Conservation (phyloP, 495 filamentous ascomycete genomes). For the Penicillium canariense region DNA sequence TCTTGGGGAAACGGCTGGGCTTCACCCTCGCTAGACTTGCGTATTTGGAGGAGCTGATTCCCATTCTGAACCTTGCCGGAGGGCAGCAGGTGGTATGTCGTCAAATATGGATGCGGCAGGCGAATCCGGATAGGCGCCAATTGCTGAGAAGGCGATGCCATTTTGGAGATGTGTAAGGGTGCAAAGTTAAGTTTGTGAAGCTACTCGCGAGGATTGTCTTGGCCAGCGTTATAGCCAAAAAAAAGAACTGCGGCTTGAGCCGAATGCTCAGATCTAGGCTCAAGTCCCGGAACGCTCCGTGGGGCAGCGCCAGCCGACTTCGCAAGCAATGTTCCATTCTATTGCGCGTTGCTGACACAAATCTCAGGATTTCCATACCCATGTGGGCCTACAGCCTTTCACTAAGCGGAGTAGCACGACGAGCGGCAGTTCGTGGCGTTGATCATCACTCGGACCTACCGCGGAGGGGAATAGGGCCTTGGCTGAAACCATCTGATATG, state of each 20-base stretch:
- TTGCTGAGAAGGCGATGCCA: not conserved
- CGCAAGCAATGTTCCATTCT: not conserved
- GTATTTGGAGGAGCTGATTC: conserved; percentile 3
- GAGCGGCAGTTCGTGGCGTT: not conserved
- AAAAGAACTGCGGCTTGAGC: not conserved
- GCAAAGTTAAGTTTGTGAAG: not conserved
- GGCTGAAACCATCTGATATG: not conserved
- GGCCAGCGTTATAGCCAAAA: not conserved
- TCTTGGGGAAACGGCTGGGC: conserved; percentile 13
- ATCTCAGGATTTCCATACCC: not conserved
- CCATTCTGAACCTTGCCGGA: not conserved
- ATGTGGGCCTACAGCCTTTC: not conserved
- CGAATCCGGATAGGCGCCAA: conserved; percentile 12
- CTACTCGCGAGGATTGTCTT: no score
- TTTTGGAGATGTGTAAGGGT: not conserved
- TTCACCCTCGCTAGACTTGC: conserved; percentile 5
- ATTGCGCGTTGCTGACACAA: no score
- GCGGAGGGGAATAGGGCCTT: not conserved
- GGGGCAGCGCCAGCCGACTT: conserved; percentile 10
- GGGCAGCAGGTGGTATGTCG: conserved; percentile 12
- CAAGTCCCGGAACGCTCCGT: conserved; percentile 5
- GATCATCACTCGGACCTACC: not conserved
- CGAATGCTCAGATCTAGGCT: not conserved
- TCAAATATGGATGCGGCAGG: conserved; percentile 17
- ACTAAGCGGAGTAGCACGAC: not conserved